Base-by-base conservation (phyloP, 257 asterid genomes). In the Nicotiana noctiflora region DNA sequence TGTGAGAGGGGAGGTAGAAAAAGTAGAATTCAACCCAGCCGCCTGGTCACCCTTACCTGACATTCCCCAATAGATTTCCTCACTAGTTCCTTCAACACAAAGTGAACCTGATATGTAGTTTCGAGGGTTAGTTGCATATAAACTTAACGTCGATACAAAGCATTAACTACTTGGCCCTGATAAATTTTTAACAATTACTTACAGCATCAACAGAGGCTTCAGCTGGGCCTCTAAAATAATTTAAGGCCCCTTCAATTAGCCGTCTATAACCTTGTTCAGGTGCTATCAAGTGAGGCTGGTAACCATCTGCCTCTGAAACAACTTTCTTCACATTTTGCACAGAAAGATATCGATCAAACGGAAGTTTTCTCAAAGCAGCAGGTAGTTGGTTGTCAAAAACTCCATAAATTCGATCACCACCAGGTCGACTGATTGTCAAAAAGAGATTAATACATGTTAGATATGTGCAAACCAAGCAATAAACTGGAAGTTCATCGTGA, bases 191-290 rank as follows among this genome's bases (percentile, higher is more conserved):
- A 55, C 52, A 86, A 81, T 31, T 53, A 86, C 98, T 87, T 84
- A 94, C 98, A 49, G 98, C 98, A 84, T 94, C 98, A 56, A 90
- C 98, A 5, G 98, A 89, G 83, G 98, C 98, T 90, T 94, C 98
- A 86, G 98, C 94, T 34, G 98, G 98, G 32, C 98, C 98, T 75
- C 97, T 88, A 81, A 94, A 94, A 83, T 93, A 94, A 86, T 91
- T 92, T 85, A 94, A 81, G 17, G 98, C 87, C 37, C 98, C 94
- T 82, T 94, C 98, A 80, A 94, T 94, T 75, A 94, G 96, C 29
- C 98, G 89, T 18, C 98, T 88, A 84, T 94, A 94, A 82, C 98
- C 98, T 91, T 93, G 98, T 86, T 94, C 98, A 31, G 98, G 98
- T 27, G 98, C 98, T 86, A 94, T 94, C 92, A 94, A 91, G 88